Conservation (phyloP, 495 filamentous ascomycete genomes). For the Tuber indicum region DNA sequence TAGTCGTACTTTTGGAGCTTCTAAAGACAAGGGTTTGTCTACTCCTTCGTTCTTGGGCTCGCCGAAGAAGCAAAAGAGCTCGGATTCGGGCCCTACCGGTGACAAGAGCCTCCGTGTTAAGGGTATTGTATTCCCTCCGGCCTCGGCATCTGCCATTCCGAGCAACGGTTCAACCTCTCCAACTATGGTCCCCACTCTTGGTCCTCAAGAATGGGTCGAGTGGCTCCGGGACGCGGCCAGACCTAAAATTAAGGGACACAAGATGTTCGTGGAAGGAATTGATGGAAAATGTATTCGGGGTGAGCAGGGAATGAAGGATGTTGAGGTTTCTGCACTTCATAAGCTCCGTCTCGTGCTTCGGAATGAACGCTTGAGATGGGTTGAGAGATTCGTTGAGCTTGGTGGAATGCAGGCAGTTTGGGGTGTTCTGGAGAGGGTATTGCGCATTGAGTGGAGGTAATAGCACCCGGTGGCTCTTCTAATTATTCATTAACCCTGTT, state of each 20-base stretch:
- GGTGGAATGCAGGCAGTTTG: slow-evolving; percentile 92
- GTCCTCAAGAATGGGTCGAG: slow-evolving; percentile 40
- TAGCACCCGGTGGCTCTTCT: slow-evolving; percentile 35
- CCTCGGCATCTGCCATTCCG: slow-evolving; percentile 40
- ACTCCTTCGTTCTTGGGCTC: slow-evolving; percentile 43
- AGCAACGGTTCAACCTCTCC: slow-evolving; percentile 36
- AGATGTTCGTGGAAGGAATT: slow-evolving; percentile 35
- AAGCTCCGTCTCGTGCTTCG: slow-evolving; percentile 84
- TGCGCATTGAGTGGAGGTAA: slow-evolving; percentile 94
- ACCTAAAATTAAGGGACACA: slow-evolving; percentile 50
- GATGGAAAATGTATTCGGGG: slow-evolving; percentile 25
- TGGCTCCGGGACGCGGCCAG: slow-evolving; percentile 45
- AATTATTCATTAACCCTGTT: background rate
- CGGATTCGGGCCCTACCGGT: slow-evolving; percentile 47
- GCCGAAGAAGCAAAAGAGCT: slow-evolving; percentile 54
- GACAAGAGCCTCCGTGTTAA: slow-evolving; percentile 49
- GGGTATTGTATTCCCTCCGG: slow-evolving; percentile 46
- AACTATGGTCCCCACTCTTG: slow-evolving; percentile 47
- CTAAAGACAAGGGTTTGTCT: slow-evolving; percentile 50
- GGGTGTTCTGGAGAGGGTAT: slow-evolving; percentile 74
- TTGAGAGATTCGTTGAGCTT: slow-evolving; percentile 77
- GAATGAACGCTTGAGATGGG: slow-evolving; percentile 93
- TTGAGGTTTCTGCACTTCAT: slow-evolving; percentile 90
- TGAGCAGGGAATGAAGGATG: slow-evolving; percentile 49
- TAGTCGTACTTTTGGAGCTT: slow-evolving; percentile 43